Evolutionary conservation across 306 rosid species (phyloP), one percentile per base, ranked within the genome.

Genomic region (Trifolium pratense): DNA sequence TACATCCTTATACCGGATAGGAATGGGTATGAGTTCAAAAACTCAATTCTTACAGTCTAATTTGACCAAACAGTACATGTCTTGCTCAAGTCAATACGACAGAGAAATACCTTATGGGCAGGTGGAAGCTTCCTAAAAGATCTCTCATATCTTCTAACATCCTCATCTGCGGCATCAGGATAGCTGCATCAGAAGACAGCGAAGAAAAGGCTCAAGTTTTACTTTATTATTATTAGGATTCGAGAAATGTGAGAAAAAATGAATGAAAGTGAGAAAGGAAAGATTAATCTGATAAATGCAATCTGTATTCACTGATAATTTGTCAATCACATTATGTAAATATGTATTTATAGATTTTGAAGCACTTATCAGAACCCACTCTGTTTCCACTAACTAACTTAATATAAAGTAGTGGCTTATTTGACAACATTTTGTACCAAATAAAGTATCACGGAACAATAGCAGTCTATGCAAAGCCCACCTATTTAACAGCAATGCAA

Each of bases 111-210:
- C 99, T 94, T 88, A 70, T 94, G 99, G 71, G 91, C 78, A 12
- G 90, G 87, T 68, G 92, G 84, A 77, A 94, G 99, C 83, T 79
- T 89, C 67, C 75, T 80, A 46, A 68, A 94, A 31, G 96, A 91
- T 75, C 97, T 84, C 80, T 94, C 99, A 46, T 83, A 88, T 85
- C 99, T 80, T 75, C 77, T 89, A 78, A 94, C 88, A 76, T 94
- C 99, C 74, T 86, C 94, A 20, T 91, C 97, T 8, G 97, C 85
- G 40, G 99, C 95, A 78, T 94, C 96, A 16, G 97, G 96, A 79
- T 94, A 94, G 81, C 99, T 91, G 80, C 67, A 82, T 9, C 65
- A 61, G 20, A 79, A 85, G 34, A 42, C 53, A 60, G 42, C 13
- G 56, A 78, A 63, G 45, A 62, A 58, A 71, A 32, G 7, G 13